Conservation (phyloP, 371 early-diverging fungal genomes). For the Rhizomucor pusillus region DNA sequence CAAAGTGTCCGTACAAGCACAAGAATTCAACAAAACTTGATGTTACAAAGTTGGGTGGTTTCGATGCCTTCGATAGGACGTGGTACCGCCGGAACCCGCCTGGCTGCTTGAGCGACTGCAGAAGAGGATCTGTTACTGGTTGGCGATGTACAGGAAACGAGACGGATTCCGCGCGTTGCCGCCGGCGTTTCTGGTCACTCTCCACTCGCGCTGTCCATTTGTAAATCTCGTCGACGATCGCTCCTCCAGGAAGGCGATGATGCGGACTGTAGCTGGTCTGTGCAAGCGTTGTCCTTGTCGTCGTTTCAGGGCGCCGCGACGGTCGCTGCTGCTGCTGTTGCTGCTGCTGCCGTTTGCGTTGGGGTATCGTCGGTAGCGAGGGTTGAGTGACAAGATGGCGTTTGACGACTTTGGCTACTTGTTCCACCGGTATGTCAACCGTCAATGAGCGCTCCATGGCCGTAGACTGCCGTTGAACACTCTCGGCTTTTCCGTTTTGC, state of each 20-base stretch:
- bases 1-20: slow-evolving; percentile 92
- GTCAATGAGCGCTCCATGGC: slow-evolving; percentile 44
- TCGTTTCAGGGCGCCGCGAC: background rate
- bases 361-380: slow-evolving; percentile 11
- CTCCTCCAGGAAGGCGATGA: slow-evolving; percentile 65
- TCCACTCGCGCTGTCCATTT: slow-evolving; percentile 88
- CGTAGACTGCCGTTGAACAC: too few species aligned
- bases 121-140: slow-evolving; percentile 32
- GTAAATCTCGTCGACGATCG: slow-evolving; percentile 86
- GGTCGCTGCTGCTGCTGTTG: slow-evolving; percentile 5
- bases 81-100: slow-evolving; percentile 91
- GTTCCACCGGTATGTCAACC: slow-evolving; percentile 64
- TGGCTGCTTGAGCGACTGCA: slow-evolving; percentile 60
- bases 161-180: slow-evolving; percentile 55
- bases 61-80: slow-evolving; percentile 70
- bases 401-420: slow-evolving; percentile 70
- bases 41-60: slow-evolving; percentile 72
- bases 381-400: slow-evolving; percentile 66
- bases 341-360: slow-evolving; percentile 1
- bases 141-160: slow-evolving; percentile 46
- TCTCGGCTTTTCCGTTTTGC: too few species aligned
- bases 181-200: slow-evolving; percentile 42
- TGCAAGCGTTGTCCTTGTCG: too few species aligned
- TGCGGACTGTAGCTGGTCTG: slow-evolving; percentile 32
- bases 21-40: slow-evolving; percentile 92